Conservation (phyloP, 2,329 filamentous ascomycete species). For the Botrytis pseudocinerea region DNA sequence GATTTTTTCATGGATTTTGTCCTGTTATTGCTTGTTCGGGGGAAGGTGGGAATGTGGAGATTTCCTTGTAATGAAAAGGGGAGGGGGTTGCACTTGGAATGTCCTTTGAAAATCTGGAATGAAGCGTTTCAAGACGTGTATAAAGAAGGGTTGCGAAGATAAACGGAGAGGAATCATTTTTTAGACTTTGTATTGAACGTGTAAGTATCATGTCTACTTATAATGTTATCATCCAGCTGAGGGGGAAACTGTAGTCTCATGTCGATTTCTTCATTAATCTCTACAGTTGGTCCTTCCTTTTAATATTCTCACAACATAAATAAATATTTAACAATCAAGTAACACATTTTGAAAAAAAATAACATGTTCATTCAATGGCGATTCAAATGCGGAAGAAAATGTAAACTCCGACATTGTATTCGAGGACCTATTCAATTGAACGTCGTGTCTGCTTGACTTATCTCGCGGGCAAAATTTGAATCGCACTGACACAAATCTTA, state of each 20-base stretch:
- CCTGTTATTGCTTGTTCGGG: background rate
- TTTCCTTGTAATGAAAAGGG: background rate
- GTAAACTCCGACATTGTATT: background rate
- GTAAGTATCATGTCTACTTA: background rate
- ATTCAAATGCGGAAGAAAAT: background rate
- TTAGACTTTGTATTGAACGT: background rate
- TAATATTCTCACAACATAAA: background rate
- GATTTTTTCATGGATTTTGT: background rate
- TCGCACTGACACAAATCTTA: background rate
- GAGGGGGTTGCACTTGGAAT: background rate
- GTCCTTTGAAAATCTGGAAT: background rate
- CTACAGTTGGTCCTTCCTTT: background rate
- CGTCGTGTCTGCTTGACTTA: background rate
- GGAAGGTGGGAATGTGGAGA: background rate
- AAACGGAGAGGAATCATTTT: background rate
- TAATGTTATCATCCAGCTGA: background rate
- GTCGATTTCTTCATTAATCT: background rate
- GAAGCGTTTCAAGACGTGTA: background rate
- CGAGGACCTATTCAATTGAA: background rate
- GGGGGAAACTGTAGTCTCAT: background rate
- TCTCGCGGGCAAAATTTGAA: background rate
- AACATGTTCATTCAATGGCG: background rate
- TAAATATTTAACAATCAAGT: background rate
- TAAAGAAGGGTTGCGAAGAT: background rate
- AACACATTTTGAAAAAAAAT: background rate